Conservation (phyloP, 495 filamentous ascomycete species). For the Pseudevernia furfuracea region DNA sequence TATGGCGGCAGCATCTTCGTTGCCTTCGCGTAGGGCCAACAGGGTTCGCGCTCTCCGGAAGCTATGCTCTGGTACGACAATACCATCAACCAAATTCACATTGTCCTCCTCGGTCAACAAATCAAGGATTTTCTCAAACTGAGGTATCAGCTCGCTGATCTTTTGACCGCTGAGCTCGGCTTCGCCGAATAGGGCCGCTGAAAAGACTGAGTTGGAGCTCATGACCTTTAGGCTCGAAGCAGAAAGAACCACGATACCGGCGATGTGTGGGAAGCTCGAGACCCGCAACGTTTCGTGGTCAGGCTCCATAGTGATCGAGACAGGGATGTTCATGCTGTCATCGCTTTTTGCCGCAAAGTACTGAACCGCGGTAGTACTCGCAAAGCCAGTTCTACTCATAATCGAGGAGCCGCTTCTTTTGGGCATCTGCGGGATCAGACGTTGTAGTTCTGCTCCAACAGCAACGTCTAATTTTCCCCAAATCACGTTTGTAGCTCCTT, state of each 20-base stretch:
- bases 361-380: slow-evolving; percentile 57
- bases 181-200: slow-evolving; percentile 82
- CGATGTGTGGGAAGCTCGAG: slow-evolving; percentile 93
- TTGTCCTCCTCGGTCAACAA: slow-evolving; percentile 81
- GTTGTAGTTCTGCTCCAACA: slow-evolving; percentile 61
- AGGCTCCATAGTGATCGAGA: slow-evolving; percentile 62
- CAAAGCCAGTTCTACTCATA: slow-evolving; percentile 62
- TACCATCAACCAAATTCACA: slow-evolving; percentile 76
- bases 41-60: slow-evolving; percentile 84
- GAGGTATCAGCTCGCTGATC: slow-evolving; percentile 74
- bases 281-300: slow-evolving; percentile 63
- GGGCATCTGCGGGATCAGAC: slow-evolving; percentile 76
- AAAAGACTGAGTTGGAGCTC: slow-evolving; percentile 92
- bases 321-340: slow-evolving; percentile 68
- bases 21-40: slow-evolving; percentile 72
- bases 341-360: slow-evolving; percentile 75
- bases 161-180: slow-evolving; percentile 69
- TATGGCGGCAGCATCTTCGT: slow-evolving; percentile 58
- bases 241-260: slow-evolving; percentile 86
- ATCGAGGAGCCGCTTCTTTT: slow-evolving; percentile 52
- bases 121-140: slow-evolving; percentile 74
- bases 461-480: slow-evolving; percentile 66
- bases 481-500: slow-evolving; percentile 64
- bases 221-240: slow-evolving; percentile 68
- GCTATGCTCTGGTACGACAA: slow-evolving; percentile 91